Percentiles rank a stretch among this genome's conserved stretches.
phyloP scores from a whole-genome alignment of 2,329 filamentous ascomycete species.

The Mycosphaerella arachidis region DNA sequence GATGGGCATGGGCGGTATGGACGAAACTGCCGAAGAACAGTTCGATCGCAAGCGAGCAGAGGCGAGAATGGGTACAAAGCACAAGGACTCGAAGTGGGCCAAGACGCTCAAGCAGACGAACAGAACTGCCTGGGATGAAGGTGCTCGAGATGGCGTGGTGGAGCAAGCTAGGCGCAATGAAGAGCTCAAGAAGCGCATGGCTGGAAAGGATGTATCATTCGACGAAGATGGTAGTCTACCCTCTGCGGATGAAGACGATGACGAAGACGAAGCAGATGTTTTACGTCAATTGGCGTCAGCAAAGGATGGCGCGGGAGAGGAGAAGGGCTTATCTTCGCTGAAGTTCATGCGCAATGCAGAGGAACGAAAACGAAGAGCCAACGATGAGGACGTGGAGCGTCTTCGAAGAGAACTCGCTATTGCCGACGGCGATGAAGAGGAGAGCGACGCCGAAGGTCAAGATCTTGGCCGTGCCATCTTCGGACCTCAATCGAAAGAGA shows the following conservation, averaged over 20 bases:
- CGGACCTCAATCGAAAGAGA: constrained; percentile 46
- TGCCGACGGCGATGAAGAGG: constrained; percentile 58
- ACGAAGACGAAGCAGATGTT: constrained; percentile 45
- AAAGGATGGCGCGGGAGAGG: constrained; percentile 29
- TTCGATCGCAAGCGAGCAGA: constrained; percentile 73
- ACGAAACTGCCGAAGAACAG: constrained; percentile 59
- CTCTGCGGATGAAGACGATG: constrained; percentile 52
- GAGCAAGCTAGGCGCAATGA: constrained; percentile 81
- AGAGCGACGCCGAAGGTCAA: constrained; percentile 46
- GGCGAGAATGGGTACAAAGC: constrained; percentile 78
- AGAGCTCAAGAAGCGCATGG: constrained; percentile 73
- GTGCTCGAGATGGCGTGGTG: constrained; percentile 69
- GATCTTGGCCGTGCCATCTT: constrained; percentile 68
- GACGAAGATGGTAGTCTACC: constrained; percentile 48
- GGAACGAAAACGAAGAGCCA: constrained; percentile 68
- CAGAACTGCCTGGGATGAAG: constrained; percentile 81
- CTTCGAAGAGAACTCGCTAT: constrained; percentile 65
- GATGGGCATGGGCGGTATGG: constrained; percentile 55
- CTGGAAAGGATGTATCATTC: constrained; percentile 59
- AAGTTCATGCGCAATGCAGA: constrained; percentile 94
- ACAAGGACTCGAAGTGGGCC: constrained; percentile 87
- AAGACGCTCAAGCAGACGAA: constrained; percentile 77
- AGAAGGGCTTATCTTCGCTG: constrained; percentile 68
- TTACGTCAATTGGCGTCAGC: neutral
- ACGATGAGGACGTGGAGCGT: constrained; percentile 61